These are phyloP conservation scores for Fusarium palustre DNA, from an alignment of 2,329 filamentous ascomycete genomes.

Conservation along the genomic window DNA sequence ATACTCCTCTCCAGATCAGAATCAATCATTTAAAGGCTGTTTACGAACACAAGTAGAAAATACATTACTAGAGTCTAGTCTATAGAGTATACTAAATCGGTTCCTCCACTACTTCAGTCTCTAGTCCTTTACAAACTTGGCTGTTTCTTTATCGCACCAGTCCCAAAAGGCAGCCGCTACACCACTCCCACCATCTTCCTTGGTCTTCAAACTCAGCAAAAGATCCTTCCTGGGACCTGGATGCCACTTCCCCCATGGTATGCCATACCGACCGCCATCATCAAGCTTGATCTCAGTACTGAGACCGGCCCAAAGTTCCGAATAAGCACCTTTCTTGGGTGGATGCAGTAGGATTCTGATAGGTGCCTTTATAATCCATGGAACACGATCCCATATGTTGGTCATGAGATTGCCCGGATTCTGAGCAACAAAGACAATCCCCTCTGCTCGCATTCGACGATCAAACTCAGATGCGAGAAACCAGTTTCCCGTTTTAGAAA, in stretches of 20 bases:
- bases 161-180: neutral
- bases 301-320: slow-evolving; percentile 55
- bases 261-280: slow-evolving; percentile 30
- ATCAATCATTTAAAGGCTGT: too few relatives aligned
- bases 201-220: neutral
- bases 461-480: slow-evolving; percentile 51
- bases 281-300: slow-evolving; percentile 51
- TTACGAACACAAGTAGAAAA: too few relatives aligned
- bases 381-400: slow-evolving; percentile 33
- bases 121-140: rapidly evolving
- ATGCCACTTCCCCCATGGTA: slow-evolving; percentile 16
- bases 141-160: slow-evolving; percentile 10
- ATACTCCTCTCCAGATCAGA: too few relatives aligned
- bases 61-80: too few relatives aligned
- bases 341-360: slow-evolving; percentile 46
- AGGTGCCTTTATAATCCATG: slow-evolving; percentile 25
- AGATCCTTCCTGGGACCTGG: neutral
- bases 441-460: slow-evolving; percentile 29
- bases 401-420: slow-evolving; percentile 54
- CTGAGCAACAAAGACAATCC: slow-evolving; percentile 47
- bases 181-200: neutral
- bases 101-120: neutral
- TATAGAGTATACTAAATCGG: neutral
- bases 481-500: slow-evolving; percentile 53
- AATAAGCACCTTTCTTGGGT: slow-evolving; percentile 53